These are phyloP conservation scores for Aspergillus panamensis DNA, from an alignment of 495 filamentous ascomycete species.

Conservation along the genomic window DNA sequence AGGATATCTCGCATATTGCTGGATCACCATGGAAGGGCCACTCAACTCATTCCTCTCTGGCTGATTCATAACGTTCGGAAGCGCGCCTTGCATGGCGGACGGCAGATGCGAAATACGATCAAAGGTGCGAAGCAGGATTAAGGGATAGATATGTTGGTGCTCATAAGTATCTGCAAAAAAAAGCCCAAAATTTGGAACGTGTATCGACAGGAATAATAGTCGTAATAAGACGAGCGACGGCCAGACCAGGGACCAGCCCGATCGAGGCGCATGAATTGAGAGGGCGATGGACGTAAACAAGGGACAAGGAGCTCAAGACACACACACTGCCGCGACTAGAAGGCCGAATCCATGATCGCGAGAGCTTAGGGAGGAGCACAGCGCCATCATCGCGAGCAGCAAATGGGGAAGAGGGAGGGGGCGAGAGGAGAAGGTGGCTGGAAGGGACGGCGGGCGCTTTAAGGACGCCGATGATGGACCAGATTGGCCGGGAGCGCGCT, in stretches of 20 bases:
- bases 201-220: slow-evolving; percentile 8
- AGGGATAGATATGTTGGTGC: neutral
- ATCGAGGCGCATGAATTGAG: slow-evolving; percentile 17
- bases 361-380: slow-evolving; percentile 4
- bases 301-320: slow-evolving; percentile 1
- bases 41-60: slow-evolving; percentile 31
- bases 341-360: slow-evolving; percentile 12
- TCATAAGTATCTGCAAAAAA: slow-evolving; percentile 10
- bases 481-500: slow-evolving; percentile 18
- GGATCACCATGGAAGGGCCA: slow-evolving; percentile 36
- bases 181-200: neutral
- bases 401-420: slow-evolving; percentile 12
- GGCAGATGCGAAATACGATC: neutral
- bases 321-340: slow-evolving; percentile 6
- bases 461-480: slow-evolving; percentile 16
- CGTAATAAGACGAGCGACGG: slow-evolving; percentile 7
- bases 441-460: slow-evolving; percentile 24
- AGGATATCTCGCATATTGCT: slow-evolving; percentile 47
- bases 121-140: neutral
- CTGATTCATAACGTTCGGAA: slow-evolving; percentile 36
- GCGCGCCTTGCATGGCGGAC: slow-evolving; percentile 34
- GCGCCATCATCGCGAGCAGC: slow-evolving; percentile 18
- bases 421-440: slow-evolving; percentile 21
- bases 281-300: slow-evolving; percentile 1
- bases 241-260: slow-evolving; percentile 24